Evolutionary conservation across 495 filamentous ascomycete species (phyloP).

Genomic region (Daldinia loculata): DNA sequence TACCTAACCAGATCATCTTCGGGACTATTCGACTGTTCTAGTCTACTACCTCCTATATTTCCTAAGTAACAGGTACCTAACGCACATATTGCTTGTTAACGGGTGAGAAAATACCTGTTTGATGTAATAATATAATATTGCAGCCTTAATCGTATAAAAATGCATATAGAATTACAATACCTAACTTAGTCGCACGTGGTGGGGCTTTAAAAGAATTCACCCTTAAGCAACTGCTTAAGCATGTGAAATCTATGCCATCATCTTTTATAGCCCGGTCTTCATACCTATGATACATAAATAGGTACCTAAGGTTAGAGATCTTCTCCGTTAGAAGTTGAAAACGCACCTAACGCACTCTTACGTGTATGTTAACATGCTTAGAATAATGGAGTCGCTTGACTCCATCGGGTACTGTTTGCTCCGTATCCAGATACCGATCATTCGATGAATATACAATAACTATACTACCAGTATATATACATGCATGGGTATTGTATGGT

Average conservation of each 20-base stretch:
- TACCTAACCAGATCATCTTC: no score
- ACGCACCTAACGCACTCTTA: not conserved
- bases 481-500: not conserved
- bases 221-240: not conserved
- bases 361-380: not conserved
- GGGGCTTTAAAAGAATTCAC: not conserved
- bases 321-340: not conserved
- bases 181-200: not conserved
- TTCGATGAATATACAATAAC: constrained; percentile 30
- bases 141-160: not conserved
- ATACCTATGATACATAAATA: not conserved
- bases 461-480: not conserved
- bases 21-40: no score
- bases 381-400: constrained; percentile 24
- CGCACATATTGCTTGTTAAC: not conserved
- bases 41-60: not conserved
- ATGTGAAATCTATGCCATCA: not conserved
- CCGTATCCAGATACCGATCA: constrained; percentile 23
- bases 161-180: not conserved
- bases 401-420: constrained; percentile 26
- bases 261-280: not conserved
- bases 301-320: not conserved
- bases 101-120: not conserved
- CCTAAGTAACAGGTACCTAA: not conserved
- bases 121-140: constrained; percentile 3